Evolutionary conservation across 495 filamentous ascomycete genomes (phyloP).

Genomic region (Lophiostoma macrostomum): DNA sequence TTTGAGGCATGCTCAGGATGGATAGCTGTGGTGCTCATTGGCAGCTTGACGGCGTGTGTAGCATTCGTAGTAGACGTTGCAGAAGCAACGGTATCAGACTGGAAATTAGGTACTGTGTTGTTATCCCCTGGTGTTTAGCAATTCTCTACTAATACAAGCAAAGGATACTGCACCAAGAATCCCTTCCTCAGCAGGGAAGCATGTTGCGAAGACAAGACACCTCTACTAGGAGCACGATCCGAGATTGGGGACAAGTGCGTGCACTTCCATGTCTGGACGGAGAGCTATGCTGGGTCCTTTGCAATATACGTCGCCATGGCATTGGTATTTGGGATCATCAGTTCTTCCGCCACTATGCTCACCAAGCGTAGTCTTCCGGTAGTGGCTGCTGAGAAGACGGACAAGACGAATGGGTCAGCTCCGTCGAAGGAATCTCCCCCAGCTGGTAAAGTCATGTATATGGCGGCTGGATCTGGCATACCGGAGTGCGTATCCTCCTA

Average conservation of each 20-base stretch:
- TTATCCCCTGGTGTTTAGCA: too few relatives aligned
- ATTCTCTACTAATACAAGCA: too few relatives aligned
- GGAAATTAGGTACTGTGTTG: too few relatives aligned
- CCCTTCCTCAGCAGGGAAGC: conserved; percentile 47
- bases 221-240: conserved; percentile 32
- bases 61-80: conserved; percentile 55
- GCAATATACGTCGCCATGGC: conserved; percentile 52
- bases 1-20: conserved; percentile 51
- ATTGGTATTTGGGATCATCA: conserved; percentile 49
- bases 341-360: conserved; percentile 51
- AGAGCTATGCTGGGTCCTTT: conserved; percentile 42
- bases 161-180: conserved; percentile 52
- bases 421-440: conserved; percentile 13
- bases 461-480: conserved; percentile 56
- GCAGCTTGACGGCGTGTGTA: conserved; percentile 53
- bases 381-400: conserved; percentile 35
- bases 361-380: conserved; percentile 51
- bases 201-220: conserved; percentile 45
- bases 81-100: conserved; percentile 53
- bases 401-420: conserved; percentile 31
- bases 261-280: conserved; percentile 48
- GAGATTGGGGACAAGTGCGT: conserved; percentile 40
- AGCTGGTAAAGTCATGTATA: conserved; percentile 53
- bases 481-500: conserved; percentile 49
- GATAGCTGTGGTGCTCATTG: conserved; percentile 53